A percentile compares a stretch with the other conserved stretches of the same genome.
These are phyloP conservation scores for Tricholoma sp. DNA, from an alignment of 768 basidiomycete species.

Conservation along the genomic window DNA sequence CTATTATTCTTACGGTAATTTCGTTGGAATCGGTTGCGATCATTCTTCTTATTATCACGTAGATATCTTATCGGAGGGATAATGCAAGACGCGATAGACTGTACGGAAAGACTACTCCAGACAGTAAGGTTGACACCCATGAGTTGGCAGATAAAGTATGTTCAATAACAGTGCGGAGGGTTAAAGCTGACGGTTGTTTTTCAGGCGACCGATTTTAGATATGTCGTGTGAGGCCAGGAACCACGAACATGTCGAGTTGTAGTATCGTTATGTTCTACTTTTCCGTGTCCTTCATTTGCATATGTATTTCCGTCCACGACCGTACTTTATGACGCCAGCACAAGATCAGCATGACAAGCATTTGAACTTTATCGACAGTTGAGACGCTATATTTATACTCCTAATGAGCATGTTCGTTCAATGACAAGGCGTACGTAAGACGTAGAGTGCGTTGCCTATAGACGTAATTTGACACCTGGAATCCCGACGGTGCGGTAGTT, in stretches of 20 bases:
- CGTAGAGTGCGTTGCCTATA: too few relatives aligned
- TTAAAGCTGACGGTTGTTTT: background rate
- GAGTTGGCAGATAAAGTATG: conserved; percentile 63
- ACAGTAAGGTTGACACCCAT: conserved; percentile 52
- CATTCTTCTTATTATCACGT: background rate
- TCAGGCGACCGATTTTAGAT: conserved; percentile 61
- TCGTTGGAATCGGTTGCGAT: background rate
- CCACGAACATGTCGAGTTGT: background rate
- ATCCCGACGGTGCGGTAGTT: too few relatives aligned
- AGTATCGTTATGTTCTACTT: too few relatives aligned
- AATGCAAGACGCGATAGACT: conserved; percentile 49
- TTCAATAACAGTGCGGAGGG: background rate
- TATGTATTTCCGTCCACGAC: too few relatives aligned
- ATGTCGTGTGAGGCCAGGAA: conserved; percentile 29
- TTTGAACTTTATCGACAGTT: too few relatives aligned
- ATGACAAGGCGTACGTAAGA: too few relatives aligned
- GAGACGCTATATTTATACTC: too few relatives aligned
- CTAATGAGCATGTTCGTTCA: too few relatives aligned
- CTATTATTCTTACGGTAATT: conserved; percentile 44
- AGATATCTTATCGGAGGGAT: conserved; percentile 62
- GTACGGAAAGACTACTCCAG: conserved; percentile 45
- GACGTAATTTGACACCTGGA: too few relatives aligned
- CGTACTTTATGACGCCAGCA: too few relatives aligned
- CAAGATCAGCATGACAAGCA: too few relatives aligned
- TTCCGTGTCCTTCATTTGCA: too few relatives aligned